Base-by-base conservation (phyloP, 495 filamentous ascomycete species). In the Ramalina peruviana region DNA sequence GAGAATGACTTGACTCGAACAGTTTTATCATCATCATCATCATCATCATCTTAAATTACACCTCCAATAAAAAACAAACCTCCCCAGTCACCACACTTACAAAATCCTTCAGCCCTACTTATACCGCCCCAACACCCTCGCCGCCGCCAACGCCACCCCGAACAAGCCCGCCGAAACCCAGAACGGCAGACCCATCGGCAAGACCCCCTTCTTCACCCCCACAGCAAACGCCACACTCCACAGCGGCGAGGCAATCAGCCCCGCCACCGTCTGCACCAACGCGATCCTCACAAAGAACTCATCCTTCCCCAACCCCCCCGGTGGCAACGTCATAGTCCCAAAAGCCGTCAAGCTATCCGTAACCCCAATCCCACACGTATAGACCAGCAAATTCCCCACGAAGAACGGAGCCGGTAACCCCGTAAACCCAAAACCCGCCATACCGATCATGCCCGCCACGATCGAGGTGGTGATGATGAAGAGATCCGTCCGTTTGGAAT, bases 251-350 rank as follows among this genome's bases (percentile, higher is more conserved):
- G n/a, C 46, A 2, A 42, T n/a, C 33, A 56, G 21, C 0, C n/a
- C 40, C 9, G 54, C 45, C 26, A 57, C 19, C 21, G 46, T 40
- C 19, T 50, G 30, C 2, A 43, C n/a, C 20, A 57, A 16, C 2
- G 50, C 54, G 5, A 10, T 53, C 21, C 41, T 12, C 6, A 53
- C 46, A 38, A 44, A 57, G 12, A 50, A 57, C 3, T 56, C 54
- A 3, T 45, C 27, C 19, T 42, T 33, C 16, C 21, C 17, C 21
- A 49, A 39, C 33, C 45, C 50, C 3, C 6, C 10, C 6, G 51
- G 26, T 12, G 26, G 26, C 15, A 57, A 25, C 6, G 46, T 53
- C 20, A 39, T 36, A 4, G 52, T 46, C 2, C 54, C 54, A 33
- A 30, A 57, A 0, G 50, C 38, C 5, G 46, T 50, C 11, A 57